Evolutionary conservation across 2,329 filamentous ascomycete genomes (phyloP).

Genomic region (Colletotrichum gloeosporioides): DNA sequence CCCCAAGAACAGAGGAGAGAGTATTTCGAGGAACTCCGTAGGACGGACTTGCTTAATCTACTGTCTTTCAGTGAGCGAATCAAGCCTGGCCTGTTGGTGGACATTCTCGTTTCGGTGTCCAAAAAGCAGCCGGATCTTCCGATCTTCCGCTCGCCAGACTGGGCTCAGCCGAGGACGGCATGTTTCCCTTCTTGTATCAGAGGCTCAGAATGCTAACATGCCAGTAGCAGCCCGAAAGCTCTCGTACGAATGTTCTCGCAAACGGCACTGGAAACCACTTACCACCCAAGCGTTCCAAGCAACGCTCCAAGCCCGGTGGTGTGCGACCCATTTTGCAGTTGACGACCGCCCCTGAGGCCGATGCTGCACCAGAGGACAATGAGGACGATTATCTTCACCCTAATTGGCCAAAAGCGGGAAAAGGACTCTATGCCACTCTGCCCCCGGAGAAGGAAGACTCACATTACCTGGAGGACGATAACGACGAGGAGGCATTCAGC

Average conservation of each 20-base stretch:
- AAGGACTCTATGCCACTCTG: conserved; percentile 45
- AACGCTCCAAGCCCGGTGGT: conserved; percentile 34
- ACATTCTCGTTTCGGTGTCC: conserved; percentile 47
- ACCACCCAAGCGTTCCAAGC: conserved; percentile 24
- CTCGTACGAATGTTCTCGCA: not conserved
- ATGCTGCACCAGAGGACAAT: conserved; percentile 29
- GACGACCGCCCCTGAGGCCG: conserved; percentile 22
- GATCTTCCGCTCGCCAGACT: conserved; percentile 47
- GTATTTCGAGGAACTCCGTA: conserved; percentile 43
- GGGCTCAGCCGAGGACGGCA: conserved; percentile 31
- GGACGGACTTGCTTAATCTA: conserved; percentile 43
- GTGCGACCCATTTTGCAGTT: conserved; percentile 37
- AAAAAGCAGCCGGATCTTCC: conserved; percentile 47
- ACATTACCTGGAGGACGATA: conserved; percentile 39
- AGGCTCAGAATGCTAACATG: not conserved
- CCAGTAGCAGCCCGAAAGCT: not conserved
- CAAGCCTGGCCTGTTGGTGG: conserved; percentile 44
- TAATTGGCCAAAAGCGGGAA: conserved; percentile 44
- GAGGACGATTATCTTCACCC: conserved; percentile 40
- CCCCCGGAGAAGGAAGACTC: conserved; percentile 42
- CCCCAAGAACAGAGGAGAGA: conserved; percentile 34
- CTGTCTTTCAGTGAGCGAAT: conserved; percentile 46
- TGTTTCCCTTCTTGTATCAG: not conserved
- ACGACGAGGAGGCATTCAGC: conserved; percentile 49
- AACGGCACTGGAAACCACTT: not conserved